Evolutionary conservation across 768 basidiomycete genomes (phyloP).

Genomic region (Tulasnella sp.): DNA sequence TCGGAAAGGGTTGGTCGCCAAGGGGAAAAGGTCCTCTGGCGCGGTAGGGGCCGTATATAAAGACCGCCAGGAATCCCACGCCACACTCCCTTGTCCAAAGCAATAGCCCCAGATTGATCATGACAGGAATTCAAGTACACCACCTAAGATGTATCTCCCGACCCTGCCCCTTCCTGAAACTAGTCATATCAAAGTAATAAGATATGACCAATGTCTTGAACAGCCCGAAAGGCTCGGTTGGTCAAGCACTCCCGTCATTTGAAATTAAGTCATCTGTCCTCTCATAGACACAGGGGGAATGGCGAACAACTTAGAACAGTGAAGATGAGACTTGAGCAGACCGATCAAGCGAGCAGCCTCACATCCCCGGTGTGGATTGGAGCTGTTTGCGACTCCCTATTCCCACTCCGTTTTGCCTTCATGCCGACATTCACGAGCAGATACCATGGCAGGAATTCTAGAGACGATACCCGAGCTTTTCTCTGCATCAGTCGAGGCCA

Average conservation of each 20-base stretch:
- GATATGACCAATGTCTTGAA: too few species aligned
- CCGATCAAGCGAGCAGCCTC: too few species aligned
- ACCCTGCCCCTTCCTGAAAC: neutral
- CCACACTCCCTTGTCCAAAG: neutral
- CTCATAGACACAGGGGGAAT: too few species aligned
- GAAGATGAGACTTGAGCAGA: too few species aligned
- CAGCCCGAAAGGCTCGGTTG: too few species aligned
- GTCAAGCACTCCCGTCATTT: too few species aligned
- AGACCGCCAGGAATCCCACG: neutral
- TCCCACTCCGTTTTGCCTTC: neutral
- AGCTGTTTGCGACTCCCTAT: neutral
- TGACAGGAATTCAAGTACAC: neutral
- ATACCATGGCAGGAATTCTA: neutral
- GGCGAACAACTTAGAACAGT: too few species aligned
- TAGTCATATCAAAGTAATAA: too few species aligned
- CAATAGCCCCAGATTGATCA: neutral
- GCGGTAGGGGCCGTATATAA: neutral
- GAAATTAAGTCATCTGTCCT: too few species aligned
- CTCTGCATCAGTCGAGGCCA: conserved; percentile 2
- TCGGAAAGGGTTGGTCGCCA: neutral
- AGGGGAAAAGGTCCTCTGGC: neutral
- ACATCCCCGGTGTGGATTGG: too few species aligned
- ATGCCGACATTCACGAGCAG: neutral
- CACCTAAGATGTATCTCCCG: neutral
- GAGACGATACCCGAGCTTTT: neutral